Conservation (phyloP, 768 basidiomycete species). For the Mycena floridula region DNA sequence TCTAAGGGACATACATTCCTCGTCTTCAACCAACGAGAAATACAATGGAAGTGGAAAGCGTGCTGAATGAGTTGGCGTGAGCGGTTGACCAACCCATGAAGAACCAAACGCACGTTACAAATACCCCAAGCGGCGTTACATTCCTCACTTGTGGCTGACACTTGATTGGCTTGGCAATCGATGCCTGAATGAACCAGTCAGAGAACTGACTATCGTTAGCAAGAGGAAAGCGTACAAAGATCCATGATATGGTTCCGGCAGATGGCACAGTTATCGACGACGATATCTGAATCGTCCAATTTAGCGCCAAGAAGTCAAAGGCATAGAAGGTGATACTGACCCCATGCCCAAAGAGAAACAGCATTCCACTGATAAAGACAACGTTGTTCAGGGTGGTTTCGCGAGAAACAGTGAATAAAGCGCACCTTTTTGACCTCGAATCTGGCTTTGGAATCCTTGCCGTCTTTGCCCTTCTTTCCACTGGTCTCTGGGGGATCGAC, state of each 20-base stretch:
- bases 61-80: conserved; percentile 46
- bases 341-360: conserved; percentile 98
- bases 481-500: conserved; percentile 34
- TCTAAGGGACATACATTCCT: conserved; percentile 92
- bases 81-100: background rate
- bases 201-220: background rate
- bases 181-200: conserved; percentile 59
- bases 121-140: conserved; percentile 99
- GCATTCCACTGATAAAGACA: conserved; percentile 93
- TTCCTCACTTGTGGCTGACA: conserved; percentile 93
- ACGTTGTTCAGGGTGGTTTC: conserved; percentile 5
- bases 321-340: conserved; percentile 34
- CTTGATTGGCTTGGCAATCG: conserved; percentile 99
- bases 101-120: conserved; percentile 68
- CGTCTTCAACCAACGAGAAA: conserved; percentile 98
- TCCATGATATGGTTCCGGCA: conserved; percentile 99
- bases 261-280: conserved; percentile 99
- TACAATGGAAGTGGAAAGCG: conserved; percentile 99
- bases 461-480: conserved; percentile 50
- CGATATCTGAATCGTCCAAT: conserved; percentile 64
- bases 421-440: conserved; percentile 99
- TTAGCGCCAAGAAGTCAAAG: conserved; percentile 1
- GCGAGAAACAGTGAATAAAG: conserved; percentile 2
- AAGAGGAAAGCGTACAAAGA: conserved; percentile 60
- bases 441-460: conserved; percentile 68